These are phyloP conservation scores for Tulasnella sp. DNA, from an alignment of 768 basidiomycete genomes.

Conservation along the genomic window DNA sequence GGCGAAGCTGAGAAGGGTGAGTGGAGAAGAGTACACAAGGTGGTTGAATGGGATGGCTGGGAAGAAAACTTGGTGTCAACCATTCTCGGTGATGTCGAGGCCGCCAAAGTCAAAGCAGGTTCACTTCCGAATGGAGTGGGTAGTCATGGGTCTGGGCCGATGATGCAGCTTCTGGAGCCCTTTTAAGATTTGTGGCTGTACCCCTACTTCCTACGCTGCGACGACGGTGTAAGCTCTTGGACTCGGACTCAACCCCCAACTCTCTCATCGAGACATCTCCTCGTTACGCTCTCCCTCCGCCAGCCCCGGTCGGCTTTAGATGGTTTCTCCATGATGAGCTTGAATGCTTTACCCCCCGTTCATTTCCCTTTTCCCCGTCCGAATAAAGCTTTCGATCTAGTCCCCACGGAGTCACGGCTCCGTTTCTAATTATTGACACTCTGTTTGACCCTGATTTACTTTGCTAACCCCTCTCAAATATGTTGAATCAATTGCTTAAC, in stretches of 20 bases:
- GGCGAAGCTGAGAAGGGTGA: conserved; percentile 63
- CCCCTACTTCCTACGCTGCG: background rate
- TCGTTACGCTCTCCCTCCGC: background rate
- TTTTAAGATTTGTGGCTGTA: conserved; percentile 10
- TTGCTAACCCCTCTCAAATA: background rate
- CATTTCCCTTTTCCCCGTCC: background rate
- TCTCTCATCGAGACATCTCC: background rate
- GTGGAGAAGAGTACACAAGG: conserved; percentile 73
- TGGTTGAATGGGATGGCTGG: conserved; percentile 88
- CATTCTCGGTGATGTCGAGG: conserved; percentile 53
- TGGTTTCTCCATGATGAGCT: background rate
- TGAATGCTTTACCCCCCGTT: background rate
- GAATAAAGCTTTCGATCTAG: background rate
- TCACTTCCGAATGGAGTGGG: background rate
- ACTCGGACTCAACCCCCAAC: background rate
- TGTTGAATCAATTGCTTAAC: background rate
- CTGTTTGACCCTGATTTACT: background rate
- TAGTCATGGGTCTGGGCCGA: background rate
- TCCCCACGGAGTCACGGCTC: background rate
- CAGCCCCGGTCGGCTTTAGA: background rate
- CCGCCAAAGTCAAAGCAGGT: background rate
- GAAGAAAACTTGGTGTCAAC: conserved; percentile 76
- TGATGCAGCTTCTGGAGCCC: background rate
- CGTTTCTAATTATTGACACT: background rate
- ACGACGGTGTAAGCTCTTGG: background rate